Percentiles rank a stretch among this genome's conserved stretches.
phyloP scores from a whole-genome alignment of 2,329 filamentous ascomycete genomes.

The Cladophialophora immunda region DNA sequence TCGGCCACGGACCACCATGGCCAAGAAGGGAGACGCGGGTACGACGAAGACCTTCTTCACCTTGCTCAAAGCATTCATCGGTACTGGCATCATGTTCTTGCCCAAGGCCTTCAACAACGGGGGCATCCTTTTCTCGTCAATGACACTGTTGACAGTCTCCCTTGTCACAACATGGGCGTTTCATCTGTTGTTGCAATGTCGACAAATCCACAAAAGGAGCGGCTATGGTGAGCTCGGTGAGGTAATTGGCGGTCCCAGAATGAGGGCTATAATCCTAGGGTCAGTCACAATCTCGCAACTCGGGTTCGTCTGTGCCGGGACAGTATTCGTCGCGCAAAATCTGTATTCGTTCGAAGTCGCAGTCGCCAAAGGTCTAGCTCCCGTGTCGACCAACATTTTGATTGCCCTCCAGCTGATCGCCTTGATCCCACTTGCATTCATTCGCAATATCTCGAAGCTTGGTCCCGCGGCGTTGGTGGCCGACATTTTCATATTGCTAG shows the following conservation, averaged over 20 bases:
- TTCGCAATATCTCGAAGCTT: constrained; percentile 78
- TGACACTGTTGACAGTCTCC: constrained; percentile 72
- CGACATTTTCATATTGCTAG: constrained; percentile 75
- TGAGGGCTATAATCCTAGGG: constrained; percentile 71
- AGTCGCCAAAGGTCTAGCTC: constrained; percentile 58
- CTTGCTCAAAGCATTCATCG: constrained; percentile 78
- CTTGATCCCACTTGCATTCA: constrained; percentile 72
- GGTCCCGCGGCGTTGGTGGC: constrained; percentile 74
- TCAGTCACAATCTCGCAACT: constrained; percentile 79
- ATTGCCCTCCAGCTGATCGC: constrained; percentile 72
- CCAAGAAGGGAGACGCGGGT: constrained; percentile 67
- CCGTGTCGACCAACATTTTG: constrained; percentile 65
- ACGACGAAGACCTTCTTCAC: constrained; percentile 81
- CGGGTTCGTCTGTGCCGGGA: constrained; percentile 79
- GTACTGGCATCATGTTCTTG: constrained; percentile 82
- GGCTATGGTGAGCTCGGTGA: constrained; percentile 79
- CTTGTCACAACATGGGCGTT: constrained; percentile 75
- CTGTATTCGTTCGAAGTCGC: constrained; percentile 72
- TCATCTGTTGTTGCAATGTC: constrained; percentile 74
- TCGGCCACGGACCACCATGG: constrained; percentile 56
- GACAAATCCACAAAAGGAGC: constrained; percentile 66
- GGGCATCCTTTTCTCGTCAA: constrained; percentile 76
- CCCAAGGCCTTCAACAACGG: constrained; percentile 82
- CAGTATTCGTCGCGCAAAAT: constrained; percentile 82
- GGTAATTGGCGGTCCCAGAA: constrained; percentile 68